A percentile compares a stretch with the other conserved stretches of the same genome.
Conservation (phyloP, 2,329 filamentous ascomycete genomes). For the Paecilomyces sp. region DNA sequence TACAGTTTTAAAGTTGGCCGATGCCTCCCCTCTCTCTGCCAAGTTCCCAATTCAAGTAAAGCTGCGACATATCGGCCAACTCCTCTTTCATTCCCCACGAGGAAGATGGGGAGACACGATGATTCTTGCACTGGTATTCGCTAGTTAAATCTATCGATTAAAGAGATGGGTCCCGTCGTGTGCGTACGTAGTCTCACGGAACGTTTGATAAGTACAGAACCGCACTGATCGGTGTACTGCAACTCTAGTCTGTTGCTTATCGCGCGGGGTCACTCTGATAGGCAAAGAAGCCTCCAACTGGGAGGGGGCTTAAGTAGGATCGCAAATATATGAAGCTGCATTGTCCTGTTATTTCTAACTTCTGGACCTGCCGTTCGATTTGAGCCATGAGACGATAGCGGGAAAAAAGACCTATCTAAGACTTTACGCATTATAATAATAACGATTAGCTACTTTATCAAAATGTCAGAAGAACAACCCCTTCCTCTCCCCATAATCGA, state of each 20-base stretch:
- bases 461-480: background rate
- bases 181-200: too few relatives aligned
- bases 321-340: background rate
- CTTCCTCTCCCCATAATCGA: slow-evolving; percentile 22
- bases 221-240: too few relatives aligned
- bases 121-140: background rate
- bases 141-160: too few relatives aligned
- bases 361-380: background rate
- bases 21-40: background rate
- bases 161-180: too few relatives aligned
- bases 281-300: background rate
- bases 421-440: background rate
- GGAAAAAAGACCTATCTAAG: background rate
- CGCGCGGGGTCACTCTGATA: background rate
- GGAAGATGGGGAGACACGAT: background rate
- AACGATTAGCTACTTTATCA: background rate
- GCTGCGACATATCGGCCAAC: background rate
- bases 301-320: background rate
- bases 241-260: background rate
- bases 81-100: background rate
- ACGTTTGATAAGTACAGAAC: too few relatives aligned
- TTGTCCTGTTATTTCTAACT: background rate
- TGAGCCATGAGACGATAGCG: background rate
- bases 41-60: background rate
- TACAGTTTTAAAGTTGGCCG: background rate